Evolutionary conservation across 345 rosid species (phyloP), one percentile per base, ranked within the genome.

Genomic region (Heritiera littoralis): DNA sequence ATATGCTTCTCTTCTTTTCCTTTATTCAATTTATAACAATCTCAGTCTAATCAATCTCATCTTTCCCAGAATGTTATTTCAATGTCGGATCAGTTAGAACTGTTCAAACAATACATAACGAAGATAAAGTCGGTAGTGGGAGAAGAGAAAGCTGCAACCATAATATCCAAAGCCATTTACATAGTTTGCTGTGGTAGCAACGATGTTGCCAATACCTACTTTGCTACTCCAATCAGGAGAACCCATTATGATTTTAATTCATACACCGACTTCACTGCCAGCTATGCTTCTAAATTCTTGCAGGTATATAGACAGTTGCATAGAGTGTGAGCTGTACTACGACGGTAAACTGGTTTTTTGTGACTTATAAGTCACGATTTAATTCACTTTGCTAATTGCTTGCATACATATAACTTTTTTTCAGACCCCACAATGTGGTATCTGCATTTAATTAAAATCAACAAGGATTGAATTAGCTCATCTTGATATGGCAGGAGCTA

Each of bases 41-140:
- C 3, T 43, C 58, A n/a, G 35, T 35, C 18, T 12, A 61, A 28
- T 20, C 51, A 28, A 15, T 58, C 51, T 69, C 35, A 10, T 14
- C n/a, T 72, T 20, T 63, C 10, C 17, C 87, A 88, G 91, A 83
- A 87, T 28, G 90, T 77, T 5, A 3, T 86, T 52, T 78, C 92
- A 1, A 46, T 89, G 60, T 17, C 85, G 43, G 87, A 85, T 67
- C 94, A 90, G 68, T 2, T 89, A n/a, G 48, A 86, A 0, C 6
- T 83, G 71, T 88, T 86, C 80, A 85, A 79, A 73, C 76, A 84
- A 38, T 82, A 78, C 77, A 6, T 60, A 66, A 41, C 35, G 56
- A 88, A 81, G 72, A 68, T 88, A 48, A 74, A 68, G 13, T 32
- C 82, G 10, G 81, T 68, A 1, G 64, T 80, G 32, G 78, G 82